phyloP scores from a whole-genome alignment of 345 rosid genomes.

The Ricinus communis region DNA sequence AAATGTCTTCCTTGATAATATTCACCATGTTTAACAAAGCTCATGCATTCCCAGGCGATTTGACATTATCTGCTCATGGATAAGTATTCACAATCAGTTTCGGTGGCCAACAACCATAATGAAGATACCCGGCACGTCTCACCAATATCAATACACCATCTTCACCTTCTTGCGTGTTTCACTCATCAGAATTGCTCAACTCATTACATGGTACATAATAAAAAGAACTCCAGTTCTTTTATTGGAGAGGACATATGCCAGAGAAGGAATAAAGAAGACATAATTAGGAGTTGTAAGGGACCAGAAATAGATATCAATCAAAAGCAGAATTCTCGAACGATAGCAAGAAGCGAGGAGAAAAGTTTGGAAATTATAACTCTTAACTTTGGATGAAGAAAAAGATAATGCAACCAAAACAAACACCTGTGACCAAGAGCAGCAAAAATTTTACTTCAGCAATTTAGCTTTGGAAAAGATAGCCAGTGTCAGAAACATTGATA shows the following conservation, averaged over 20 bases:
- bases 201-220: not conserved
- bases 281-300: no score
- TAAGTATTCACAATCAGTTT: not conserved
- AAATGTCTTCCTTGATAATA: not conserved
- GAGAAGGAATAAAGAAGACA: not conserved
- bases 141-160: not conserved
- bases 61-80: not conserved
- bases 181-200: constrained; percentile 1
- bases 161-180: not conserved
- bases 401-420: not conserved
- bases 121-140: not conserved
- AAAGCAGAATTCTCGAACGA: not conserved
- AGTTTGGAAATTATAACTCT: not conserved
- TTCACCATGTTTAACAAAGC: not conserved
- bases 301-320: not conserved
- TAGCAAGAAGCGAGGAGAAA: not conserved
- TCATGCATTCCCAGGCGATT: not conserved
- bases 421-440: not conserved
- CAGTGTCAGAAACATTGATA: not conserved
- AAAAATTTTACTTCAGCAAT: not conserved
- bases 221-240: not conserved
- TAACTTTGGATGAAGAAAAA: not conserved
- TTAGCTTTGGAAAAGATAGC: not conserved
- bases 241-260: constrained; percentile 1
- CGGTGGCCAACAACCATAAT: not conserved